Conservation (phyloP, 441 rosid species). For the Gossypium schwendimanii region DNA sequence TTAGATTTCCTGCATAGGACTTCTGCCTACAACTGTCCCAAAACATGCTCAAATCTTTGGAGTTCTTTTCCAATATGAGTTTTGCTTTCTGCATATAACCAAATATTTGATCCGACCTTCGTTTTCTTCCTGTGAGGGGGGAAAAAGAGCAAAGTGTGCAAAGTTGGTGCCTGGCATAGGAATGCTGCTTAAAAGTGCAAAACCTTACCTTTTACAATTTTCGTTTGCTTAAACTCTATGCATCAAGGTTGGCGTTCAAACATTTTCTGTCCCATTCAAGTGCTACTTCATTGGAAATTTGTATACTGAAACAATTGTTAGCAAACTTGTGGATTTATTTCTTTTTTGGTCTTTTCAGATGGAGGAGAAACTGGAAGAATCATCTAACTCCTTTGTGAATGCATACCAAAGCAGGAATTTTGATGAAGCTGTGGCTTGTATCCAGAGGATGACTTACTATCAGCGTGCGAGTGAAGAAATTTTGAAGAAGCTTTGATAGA, state of each 20-base stretch:
- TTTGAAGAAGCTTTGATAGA: slow-evolving; percentile 55
- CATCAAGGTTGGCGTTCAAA: neutral
- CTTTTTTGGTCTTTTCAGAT: slow-evolving; percentile 36
- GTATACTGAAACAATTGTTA: neutral
- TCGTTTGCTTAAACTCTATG: neutral
- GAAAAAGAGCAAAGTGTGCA: neutral
- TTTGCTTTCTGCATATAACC: neutral
- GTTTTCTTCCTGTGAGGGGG: neutral
- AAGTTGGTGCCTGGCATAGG: neutral
- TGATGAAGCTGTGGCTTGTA: slow-evolving; percentile 61
- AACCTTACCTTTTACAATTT: neutral
- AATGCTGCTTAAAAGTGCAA: neutral
- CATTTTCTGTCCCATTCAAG: neutral
- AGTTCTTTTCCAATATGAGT: neutral
- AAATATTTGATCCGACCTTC: neutral
- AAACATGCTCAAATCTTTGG: neutral
- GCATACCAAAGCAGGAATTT: slow-evolving; percentile 48
- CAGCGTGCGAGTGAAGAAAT: slow-evolving; percentile 75
- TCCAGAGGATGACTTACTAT: slow-evolving; percentile 86
- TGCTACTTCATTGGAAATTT: neutral
- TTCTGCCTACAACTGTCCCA: neutral
- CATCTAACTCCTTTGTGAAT: slow-evolving; percentile 52
- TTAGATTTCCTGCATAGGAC: neutral
- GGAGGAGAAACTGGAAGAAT: slow-evolving; percentile 54
- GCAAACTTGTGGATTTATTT: neutral